Evolutionary conservation across 768 basidiomycete species (phyloP).

Genomic region (Xerocomellus amylosporus): DNA sequence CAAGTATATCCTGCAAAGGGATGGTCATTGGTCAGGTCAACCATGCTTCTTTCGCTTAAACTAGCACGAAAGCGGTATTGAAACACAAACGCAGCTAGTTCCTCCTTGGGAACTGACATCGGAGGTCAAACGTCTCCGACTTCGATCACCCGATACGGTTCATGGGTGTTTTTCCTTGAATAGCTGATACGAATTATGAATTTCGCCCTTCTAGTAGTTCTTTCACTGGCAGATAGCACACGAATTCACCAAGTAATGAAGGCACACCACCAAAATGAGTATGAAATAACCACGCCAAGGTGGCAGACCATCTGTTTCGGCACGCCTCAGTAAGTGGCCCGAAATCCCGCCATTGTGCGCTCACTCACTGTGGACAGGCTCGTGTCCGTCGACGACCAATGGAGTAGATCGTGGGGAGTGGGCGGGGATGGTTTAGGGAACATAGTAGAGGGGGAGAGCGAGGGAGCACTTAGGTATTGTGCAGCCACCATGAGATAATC

Average conservation of each 20-base stretch:
- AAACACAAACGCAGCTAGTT: neutral
- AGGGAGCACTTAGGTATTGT: no score
- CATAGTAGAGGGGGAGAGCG: no score
- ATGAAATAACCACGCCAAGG: neutral
- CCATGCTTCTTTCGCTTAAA: slow-evolving; percentile 9
- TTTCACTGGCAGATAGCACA: no score
- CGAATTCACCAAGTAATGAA: neutral
- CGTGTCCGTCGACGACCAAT: no score
- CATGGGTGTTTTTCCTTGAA: neutral
- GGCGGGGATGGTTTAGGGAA: no score
- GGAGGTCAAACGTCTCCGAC: slow-evolving; percentile 27
- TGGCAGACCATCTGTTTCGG: neutral
- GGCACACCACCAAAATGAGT: neutral
- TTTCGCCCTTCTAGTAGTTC: neutral
- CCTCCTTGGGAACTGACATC: slow-evolving; percentile 12
- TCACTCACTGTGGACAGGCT: no score
- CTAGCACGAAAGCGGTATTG: neutral
- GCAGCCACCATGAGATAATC: no score
- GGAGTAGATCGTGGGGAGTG: no score
- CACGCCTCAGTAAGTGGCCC: no score
- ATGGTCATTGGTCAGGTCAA: neutral
- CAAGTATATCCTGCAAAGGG: neutral
- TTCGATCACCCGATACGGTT: slow-evolving; percentile 13
- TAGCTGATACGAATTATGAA: neutral
- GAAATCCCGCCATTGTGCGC: no score